phyloP scores from a whole-genome alignment of 225 moss, liverwort and hornwort genomes.

The Straminergon stramineum region DNA sequence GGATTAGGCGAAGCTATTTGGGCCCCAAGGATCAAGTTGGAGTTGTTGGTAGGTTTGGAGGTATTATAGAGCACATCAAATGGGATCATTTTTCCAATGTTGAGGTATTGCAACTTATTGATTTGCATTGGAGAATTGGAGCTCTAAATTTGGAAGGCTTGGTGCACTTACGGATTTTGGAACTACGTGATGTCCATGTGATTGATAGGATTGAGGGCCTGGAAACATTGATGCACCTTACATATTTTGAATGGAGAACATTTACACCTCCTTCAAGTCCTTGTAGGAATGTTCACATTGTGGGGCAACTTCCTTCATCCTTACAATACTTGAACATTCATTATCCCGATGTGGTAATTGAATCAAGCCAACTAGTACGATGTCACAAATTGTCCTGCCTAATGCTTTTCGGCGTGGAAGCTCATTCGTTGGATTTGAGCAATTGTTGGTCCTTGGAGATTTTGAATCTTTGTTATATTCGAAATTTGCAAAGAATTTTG shows the following conservation, averaged over 20 bases:
- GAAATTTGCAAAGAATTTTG: accelerated
- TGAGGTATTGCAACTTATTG: neutral
- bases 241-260: accelerated
- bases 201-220: neutral
- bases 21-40: too few relatives aligned
- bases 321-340: accelerated
- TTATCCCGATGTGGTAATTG: too few relatives aligned
- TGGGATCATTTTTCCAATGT: neutral
- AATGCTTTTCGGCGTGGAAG: accelerated
- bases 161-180: neutral
- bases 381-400: too few relatives aligned
- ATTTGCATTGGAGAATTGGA: neutral
- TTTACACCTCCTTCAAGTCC: accelerated
- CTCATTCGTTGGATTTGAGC: neutral
- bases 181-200: accelerated
- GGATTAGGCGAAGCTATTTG: neutral
- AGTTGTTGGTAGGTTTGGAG: neutral
- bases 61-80: neutral
- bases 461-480: accelerated
- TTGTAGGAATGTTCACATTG: neutral
- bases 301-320: too few relatives aligned
- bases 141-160: neutral
- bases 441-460: neutral
- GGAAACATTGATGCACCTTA: neutral
- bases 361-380: accelerated